phyloP scores from a whole-genome alignment of 2,329 filamentous ascomycete genomes.

The Fusarium nodosum region DNA sequence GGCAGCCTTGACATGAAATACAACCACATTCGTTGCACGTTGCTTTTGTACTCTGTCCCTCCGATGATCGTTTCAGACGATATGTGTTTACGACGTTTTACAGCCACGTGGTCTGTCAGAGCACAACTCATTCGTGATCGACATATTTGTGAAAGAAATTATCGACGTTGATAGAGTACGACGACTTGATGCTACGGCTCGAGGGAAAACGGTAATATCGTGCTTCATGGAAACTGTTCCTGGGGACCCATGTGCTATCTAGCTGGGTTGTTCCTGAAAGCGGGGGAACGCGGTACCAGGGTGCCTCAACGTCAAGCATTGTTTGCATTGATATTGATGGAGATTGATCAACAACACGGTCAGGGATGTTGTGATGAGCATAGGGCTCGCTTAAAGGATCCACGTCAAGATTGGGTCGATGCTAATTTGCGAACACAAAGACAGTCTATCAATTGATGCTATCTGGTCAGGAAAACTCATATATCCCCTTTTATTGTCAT shows the following conservation, averaged over 20 bases:
- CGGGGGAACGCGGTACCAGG: not conserved
- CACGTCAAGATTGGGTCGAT: not conserved
- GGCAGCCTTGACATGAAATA: constrained; percentile 15
- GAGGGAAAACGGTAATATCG: not conserved
- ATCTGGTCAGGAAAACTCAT: constrained; percentile 19
- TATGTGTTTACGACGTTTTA: constrained; percentile 24
- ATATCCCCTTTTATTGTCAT: constrained; percentile 17
- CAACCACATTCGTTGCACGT: constrained; percentile 37
- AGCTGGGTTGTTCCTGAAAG: not conserved
- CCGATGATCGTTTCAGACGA: constrained; percentile 18
- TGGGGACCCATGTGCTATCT: not conserved
- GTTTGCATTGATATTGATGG: constrained; percentile 5
- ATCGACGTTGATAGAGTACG: not conserved
- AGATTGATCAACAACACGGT: constrained; percentile 9
- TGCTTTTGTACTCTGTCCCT: constrained; percentile 22
- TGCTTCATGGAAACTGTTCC: not conserved
- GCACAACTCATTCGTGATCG: constrained; percentile 4
- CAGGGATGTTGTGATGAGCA: not conserved
- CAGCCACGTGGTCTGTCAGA: constrained; percentile 30
- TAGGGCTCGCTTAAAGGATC: not conserved
- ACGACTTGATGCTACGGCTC: constrained; percentile 4
- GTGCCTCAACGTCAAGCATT: not conserved
- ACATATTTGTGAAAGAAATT: not conserved
- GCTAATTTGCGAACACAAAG: constrained; percentile 8
- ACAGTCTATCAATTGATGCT: constrained; percentile 32